A percentile compares a stretch with the other conserved stretches of the same genome.
Evolutionary conservation across 805 yeast species (phyloP).

Genomic region (Candida tibetensis): DNA sequence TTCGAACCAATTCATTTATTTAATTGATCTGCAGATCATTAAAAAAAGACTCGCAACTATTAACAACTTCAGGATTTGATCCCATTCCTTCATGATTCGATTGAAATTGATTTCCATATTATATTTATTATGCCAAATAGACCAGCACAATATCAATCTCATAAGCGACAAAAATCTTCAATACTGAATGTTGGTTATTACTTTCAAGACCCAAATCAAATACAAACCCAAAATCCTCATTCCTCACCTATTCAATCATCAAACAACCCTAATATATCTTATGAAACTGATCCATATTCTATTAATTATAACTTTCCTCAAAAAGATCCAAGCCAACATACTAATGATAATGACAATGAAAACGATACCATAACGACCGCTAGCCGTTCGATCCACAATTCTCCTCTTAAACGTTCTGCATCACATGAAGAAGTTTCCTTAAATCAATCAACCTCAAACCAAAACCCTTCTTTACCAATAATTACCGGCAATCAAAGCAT

Average conservation of each 20-base stretch:
- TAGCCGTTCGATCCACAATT: constrained; percentile 10
- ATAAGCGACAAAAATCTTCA: constrained; percentile 39
- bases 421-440: constrained; percentile 5
- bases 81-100: constrained; percentile 2
- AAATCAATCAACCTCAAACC: constrained; percentile 4
- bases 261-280: constrained; percentile 7
- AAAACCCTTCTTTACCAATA: background rate
- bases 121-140: constrained; percentile 5
- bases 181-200: constrained; percentile 30
- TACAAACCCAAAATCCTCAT: constrained; percentile 2
- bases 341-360: constrained; percentile 3
- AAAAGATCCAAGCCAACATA: constrained; percentile 7
- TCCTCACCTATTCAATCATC: constrained; percentile 4
- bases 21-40: too few species aligned
- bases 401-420: constrained; percentile 12
- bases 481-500: background rate
- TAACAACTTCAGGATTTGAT: background rate
- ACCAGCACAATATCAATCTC: constrained; percentile 18
- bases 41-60: too few species aligned
- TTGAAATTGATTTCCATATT: background rate
- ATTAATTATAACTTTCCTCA: constrained; percentile 22
- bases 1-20: too few species aligned
- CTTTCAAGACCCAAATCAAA: constrained; percentile 12
- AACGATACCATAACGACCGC: constrained; percentile 3
- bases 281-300: constrained; percentile 13